Evolutionary conservation across 2,329 filamentous ascomycete species (phyloP).

Genomic region (Chaetomium sp.): DNA sequence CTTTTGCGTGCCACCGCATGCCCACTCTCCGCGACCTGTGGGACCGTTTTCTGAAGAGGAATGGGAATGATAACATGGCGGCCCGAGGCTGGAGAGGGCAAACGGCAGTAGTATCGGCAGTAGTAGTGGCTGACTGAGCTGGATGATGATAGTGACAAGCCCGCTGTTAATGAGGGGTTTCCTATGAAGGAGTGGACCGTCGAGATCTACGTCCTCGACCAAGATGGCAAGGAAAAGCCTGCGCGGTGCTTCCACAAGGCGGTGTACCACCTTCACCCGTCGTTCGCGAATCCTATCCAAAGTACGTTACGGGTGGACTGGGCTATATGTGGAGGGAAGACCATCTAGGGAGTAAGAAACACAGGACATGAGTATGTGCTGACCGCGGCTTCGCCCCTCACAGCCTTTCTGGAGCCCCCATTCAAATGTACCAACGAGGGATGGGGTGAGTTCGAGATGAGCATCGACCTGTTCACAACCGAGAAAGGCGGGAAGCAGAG

Average conservation of each 20-base stretch:
- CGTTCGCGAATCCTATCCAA: conserved; percentile 81
- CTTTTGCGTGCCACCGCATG: not conserved
- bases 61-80: no score
- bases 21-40: not conserved
- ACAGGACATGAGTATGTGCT: not conserved
- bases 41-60: not conserved
- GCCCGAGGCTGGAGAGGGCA: no score
- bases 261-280: conserved; percentile 87
- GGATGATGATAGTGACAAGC: conserved; percentile 58
- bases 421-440: conserved; percentile 90
- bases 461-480: conserved; percentile 71
- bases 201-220: conserved; percentile 75
- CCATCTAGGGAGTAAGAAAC: not conserved
- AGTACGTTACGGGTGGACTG: conserved; percentile 48
- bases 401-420: conserved; percentile 75
- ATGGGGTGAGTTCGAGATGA: conserved; percentile 98
- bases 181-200: conserved; percentile 93
- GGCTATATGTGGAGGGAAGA: no score
- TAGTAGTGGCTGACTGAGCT: conserved; percentile 18
- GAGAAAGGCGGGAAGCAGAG: conserved; percentile 80
- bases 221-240: conserved; percentile 75
- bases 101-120: not conserved
- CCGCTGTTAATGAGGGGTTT: conserved; percentile 76
- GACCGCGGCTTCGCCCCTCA: conserved; percentile 14
- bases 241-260: conserved; percentile 88